Percentiles rank a stretch among this genome's conserved stretches.
These are phyloP conservation scores for Leonotis leonurus DNA, from an alignment of 257 asterid genomes.

Conservation along the genomic window DNA sequence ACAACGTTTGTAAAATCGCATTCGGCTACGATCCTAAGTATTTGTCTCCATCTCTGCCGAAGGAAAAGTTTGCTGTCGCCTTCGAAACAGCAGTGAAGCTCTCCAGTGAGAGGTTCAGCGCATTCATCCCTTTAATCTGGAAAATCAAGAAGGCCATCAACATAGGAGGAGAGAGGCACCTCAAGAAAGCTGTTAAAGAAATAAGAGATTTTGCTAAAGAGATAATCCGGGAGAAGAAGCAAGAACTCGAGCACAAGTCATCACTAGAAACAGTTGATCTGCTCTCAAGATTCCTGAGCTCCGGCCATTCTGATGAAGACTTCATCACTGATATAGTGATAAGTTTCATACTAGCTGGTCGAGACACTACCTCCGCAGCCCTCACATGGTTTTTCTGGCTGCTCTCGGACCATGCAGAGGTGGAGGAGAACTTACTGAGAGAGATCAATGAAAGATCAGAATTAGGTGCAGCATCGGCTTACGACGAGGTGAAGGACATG, in stretches of 20 bases:
- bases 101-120: conserved; percentile 12
- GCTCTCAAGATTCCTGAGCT: conserved; percentile 33
- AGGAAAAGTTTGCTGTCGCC: conserved; percentile 27
- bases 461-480: conserved; percentile 11
- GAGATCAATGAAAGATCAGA: conserved; percentile 22
- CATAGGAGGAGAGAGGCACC: conserved; percentile 32
- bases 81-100: conserved; percentile 28
- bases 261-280: conserved; percentile 28
- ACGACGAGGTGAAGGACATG: conserved; percentile 47
- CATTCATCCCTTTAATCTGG: conserved; percentile 23
- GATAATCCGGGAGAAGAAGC: conserved; percentile 21
- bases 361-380: conserved; percentile 41
- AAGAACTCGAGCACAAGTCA: conserved; percentile 14
- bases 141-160: conserved; percentile 21
- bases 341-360: conserved; percentile 40
- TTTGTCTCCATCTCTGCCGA: conserved; percentile 28
- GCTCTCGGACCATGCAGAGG: conserved; percentile 22
- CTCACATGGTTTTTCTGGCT: conserved; percentile 46
- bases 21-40: conserved; percentile 37
- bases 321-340: conserved; percentile 33
- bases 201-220: conserved; percentile 27
- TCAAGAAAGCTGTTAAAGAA: conserved; percentile 10
- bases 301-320: conserved; percentile 35
- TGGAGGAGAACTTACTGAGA: conserved; percentile 23
- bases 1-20: conserved; percentile 32